These are phyloP conservation scores for Salicornia ramosissima DNA, from an alignment of 148 eudicot genomes.

Conservation along the genomic window DNA sequence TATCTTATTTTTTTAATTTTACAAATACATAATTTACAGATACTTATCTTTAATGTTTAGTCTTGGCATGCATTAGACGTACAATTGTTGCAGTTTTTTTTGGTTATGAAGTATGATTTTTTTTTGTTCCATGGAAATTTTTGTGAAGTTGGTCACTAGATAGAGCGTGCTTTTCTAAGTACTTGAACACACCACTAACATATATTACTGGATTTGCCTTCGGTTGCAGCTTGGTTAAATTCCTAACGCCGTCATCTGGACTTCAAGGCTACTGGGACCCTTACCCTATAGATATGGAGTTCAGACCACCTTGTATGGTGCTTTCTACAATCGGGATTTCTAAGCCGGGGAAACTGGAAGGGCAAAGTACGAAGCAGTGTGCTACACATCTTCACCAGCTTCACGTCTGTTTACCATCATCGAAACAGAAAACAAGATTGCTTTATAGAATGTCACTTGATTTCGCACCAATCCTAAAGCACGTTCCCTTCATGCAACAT, in stretches of 20 bases:
- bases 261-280: slow-evolving; percentile 98
- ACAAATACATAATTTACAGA: too few relatives aligned
- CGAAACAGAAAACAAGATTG: slow-evolving; percentile 71
- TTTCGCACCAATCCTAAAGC: slow-evolving; percentile 77
- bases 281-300: slow-evolving; percentile 96
- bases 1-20: too few relatives aligned
- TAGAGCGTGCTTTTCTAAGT: neutral
- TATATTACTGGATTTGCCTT: neutral
- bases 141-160: neutral
- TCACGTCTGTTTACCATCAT: slow-evolving; percentile 88
- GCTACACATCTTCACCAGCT: slow-evolving; percentile 97
- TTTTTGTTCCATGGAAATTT: neutral
- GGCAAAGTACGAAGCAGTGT: slow-evolving; percentile 75
- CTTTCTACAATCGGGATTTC: slow-evolving; percentile 96
- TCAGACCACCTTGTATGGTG: slow-evolving; percentile 92
- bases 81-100: neutral
- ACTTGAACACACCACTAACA: neutral
- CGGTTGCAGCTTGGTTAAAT: slow-evolving; percentile 78
- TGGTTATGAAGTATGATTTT: neutral
- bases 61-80: too few relatives aligned
- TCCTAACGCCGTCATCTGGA: slow-evolving; percentile 82
- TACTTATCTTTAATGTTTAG: too few relatives aligned
- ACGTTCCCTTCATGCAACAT: slow-evolving; percentile 75
- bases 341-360: slow-evolving; percentile 92
- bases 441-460: slow-evolving; percentile 97